Evolutionary conservation across 345 rosid species (phyloP), one percentile per base, ranked within the genome.

Genomic region (Melaleuca alternifolia): DNA sequence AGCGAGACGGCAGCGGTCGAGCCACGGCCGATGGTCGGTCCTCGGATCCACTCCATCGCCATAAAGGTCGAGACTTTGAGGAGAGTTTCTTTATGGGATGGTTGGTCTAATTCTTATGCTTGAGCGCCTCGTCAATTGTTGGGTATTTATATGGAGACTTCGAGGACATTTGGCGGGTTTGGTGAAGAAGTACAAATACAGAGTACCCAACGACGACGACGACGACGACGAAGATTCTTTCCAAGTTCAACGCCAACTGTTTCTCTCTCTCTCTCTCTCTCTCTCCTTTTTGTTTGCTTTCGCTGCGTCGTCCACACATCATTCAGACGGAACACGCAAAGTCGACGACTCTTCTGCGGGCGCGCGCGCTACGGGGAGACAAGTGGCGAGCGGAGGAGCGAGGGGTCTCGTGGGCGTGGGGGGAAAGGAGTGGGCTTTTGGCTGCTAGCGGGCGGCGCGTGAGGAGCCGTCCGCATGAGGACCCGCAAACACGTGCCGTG

Each of bases 1-100:
- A 97, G 89, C 0, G 95, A 96, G 87, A 97, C 98, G 46, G 94
- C 87, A 77, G 99, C 96, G 75, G 97, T 93, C 88, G 99, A 92
- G 56, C 99, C 98, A 7, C 93, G 95, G 87, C 99, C 99, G 59
- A 97, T 90, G 87, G 88, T 56, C 48, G 95, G 96, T 41, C 98
- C 98, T 90, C 97, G 91, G 24, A 85, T 91, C 98, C 96, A 96
- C 83, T 94, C 93, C 94, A 93, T 93, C 50, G 57, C 88, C 75
- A 54, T 9, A 14, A 18, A 5, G 48, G 48, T 20, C 3, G 79
- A 65, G 46, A 65, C 24, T 65, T 1, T 21, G 79, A 5, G 71
- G 65, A 57, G 24, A 41, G 41, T 71, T 56, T 71, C 48, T 37
- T 71, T 71, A 71, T 21, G 79, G 2, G 79, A 37, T 21, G 79